Evolutionary conservation across 108 stramenopile species (phyloP), one percentile per base, ranked within the genome.

Genomic region (Skeletonema menzelii): DNA sequence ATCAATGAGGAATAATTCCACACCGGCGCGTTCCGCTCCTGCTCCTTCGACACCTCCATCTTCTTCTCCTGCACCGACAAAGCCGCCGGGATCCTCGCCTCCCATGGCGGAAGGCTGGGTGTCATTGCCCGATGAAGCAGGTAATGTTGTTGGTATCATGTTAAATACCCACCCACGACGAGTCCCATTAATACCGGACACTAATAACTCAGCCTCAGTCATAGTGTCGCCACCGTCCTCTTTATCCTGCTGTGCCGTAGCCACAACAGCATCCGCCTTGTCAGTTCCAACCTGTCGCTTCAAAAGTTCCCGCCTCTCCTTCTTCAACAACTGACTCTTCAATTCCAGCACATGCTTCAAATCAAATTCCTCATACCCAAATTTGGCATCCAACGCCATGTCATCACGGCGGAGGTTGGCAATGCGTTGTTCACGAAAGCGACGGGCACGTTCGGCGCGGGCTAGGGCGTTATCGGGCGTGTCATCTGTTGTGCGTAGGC

Each of bases 1-100:
- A 42, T 88, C 76, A 57, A 95, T 75, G 63, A 98, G 95, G 72
- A 92, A 99, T 58, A 99, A 64, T 70, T 99, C 97, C 27, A 99
- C 49, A 4, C 90, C 97, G n/a, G 90, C 60, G 35, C 82, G 77
- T 83, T 90, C 89, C 0, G 69, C 75, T 32, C 81, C 80, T 32
- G 78, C 80, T 22, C 67, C 49, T 38, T 34, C 27, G 11, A 15
- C 70, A 6, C 64, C 69, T 14, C 62, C 70, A 20, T 64, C 76
- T 57, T 72, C 76, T 11, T 40, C 65, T n/a, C 63, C 70, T 14
- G 64, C 63, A 15, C 71, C 64, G 17, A 73, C 44, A 34, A 81
- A 63, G 56, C 56, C 62, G 24, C 22, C 55, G 17, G 31, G 20
- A 70, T 64, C 27, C 2, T 20, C 64, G 31, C 11, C 49, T 10